These are phyloP conservation scores for Entomophthora muscae DNA, from an alignment of 371 early-diverging fungal genomes.

Conservation along the genomic window DNA sequence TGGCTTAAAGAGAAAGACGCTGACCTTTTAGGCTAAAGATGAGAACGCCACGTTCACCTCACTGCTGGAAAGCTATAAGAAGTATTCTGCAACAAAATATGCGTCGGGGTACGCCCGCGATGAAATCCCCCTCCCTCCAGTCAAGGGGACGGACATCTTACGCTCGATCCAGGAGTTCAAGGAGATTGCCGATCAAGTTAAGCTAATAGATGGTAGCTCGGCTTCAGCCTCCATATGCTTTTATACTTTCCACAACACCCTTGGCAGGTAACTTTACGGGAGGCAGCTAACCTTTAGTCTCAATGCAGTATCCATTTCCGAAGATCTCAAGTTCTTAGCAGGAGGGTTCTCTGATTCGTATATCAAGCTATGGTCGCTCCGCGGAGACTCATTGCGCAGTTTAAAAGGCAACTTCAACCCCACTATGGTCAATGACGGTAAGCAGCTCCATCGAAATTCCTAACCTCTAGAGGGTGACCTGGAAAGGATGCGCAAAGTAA, in stretches of 20 bases:
- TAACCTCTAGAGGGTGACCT: slow-evolving; percentile 23
- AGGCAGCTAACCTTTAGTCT: slow-evolving; percentile 21
- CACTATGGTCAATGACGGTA: slow-evolving; percentile 29
- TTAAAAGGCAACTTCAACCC: slow-evolving; percentile 33
- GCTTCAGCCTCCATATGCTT: slow-evolving; percentile 88
- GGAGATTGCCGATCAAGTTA: slow-evolving; percentile 68
- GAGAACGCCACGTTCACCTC: background rate
- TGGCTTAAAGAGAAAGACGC: background rate
- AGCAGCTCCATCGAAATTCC: slow-evolving; percentile 8
- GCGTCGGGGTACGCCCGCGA: slow-evolving; percentile 15
- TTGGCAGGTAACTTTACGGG: slow-evolving; percentile 35
- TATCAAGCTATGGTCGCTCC: slow-evolving; percentile 73
- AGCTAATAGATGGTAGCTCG: slow-evolving; percentile 32
- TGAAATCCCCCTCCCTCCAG: slow-evolving; percentile 48
- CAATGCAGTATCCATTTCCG: slow-evolving; percentile 55
- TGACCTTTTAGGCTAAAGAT: background rate
- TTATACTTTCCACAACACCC: slow-evolving; percentile 96
- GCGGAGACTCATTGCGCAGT: slow-evolving; percentile 40
- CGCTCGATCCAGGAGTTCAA: slow-evolving; percentile 56
- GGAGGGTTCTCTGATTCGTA: slow-evolving; percentile 83
- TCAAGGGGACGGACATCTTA: slow-evolving; percentile 47
- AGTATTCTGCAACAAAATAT: background rate
- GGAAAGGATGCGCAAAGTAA: slow-evolving; percentile 25
- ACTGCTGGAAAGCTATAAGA: background rate
- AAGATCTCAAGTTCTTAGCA: slow-evolving; percentile 58